phyloP scores from a whole-genome alignment of 306 rosid genomes.

The Cyclanthera cordifolia region DNA sequence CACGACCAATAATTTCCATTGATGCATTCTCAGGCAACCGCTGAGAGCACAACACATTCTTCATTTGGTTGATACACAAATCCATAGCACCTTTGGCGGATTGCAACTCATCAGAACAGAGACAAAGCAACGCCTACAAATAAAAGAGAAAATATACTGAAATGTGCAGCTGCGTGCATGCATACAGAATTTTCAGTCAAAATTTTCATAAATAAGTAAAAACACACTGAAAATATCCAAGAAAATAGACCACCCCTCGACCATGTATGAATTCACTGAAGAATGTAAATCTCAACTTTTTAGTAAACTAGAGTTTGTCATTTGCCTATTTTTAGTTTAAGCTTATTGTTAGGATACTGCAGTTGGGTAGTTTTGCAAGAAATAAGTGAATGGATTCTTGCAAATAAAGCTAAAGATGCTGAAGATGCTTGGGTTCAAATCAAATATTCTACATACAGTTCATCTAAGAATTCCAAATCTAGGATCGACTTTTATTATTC shows the following conservation, averaged over 20 bases:
- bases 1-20: conserved; percentile 90
- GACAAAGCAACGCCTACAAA: conserved; percentile 74
- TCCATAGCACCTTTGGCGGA: conserved; percentile 88
- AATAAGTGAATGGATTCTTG: not conserved
- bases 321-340: not conserved
- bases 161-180: conserved; percentile 1
- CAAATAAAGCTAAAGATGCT: conserved; percentile 1
- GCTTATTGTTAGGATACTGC: not conserved
- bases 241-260: not conserved
- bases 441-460: not conserved
- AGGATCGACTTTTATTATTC: not conserved
- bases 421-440: not conserved
- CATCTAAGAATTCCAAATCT: not conserved
- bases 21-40: conserved; percentile 82
- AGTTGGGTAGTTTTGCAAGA: conserved; percentile 2
- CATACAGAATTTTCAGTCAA: not conserved
- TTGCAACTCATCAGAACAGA: conserved; percentile 71
- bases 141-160: conserved; percentile 20
- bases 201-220: not conserved
- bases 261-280: conserved; percentile 1
- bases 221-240: not conserved
- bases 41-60: conserved; percentile 71
- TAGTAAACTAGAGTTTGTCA: not conserved
- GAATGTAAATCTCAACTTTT: not conserved
- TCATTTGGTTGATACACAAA: conserved; percentile 89